Conservation (phyloP, 2,329 filamentous ascomycete species). For the Pyrenophora graminea region DNA sequence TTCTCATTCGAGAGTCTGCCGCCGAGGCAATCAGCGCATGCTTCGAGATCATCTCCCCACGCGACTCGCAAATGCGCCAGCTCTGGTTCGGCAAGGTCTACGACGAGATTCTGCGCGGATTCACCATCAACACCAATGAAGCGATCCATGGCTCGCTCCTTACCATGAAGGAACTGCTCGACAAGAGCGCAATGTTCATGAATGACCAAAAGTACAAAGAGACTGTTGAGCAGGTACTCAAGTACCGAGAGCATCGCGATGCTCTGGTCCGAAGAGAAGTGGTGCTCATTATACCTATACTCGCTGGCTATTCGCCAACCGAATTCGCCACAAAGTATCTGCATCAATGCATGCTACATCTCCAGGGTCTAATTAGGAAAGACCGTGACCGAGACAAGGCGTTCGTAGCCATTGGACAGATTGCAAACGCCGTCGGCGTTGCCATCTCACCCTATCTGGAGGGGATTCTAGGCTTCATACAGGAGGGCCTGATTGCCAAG, state of each 20-base stretch:
- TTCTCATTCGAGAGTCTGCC: slow-evolving; percentile 88
- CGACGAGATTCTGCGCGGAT: slow-evolving; percentile 77
- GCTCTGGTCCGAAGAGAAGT: slow-evolving; percentile 85
- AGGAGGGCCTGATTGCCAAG: slow-evolving; percentile 84
- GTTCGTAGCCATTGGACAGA: slow-evolving; percentile 93
- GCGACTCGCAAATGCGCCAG: slow-evolving; percentile 85
- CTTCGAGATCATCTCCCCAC: slow-evolving; percentile 91
- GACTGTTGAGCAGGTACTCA: slow-evolving; percentile 88
- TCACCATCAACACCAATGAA: slow-evolving; percentile 78
- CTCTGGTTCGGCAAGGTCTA: slow-evolving; percentile 91
- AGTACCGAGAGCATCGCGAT: slow-evolving; percentile 91
- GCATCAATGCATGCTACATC: slow-evolving; percentile 95
- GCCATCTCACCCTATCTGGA: slow-evolving; percentile 95
- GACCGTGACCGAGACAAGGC: slow-evolving; percentile 89
- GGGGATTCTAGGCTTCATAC: slow-evolving; percentile 88
- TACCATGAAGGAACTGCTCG: slow-evolving; percentile 87
- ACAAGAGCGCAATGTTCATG: slow-evolving; percentile 99
- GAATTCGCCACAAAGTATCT: slow-evolving; percentile 88
- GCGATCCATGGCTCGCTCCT: slow-evolving; percentile 92
- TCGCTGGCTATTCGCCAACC: slow-evolving; percentile 88
- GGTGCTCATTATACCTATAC: slow-evolving; percentile 85
- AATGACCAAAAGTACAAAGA: slow-evolving; percentile 84
- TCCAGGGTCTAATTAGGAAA: slow-evolving; percentile 91
- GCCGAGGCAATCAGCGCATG: slow-evolving; percentile 93
- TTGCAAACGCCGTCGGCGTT: slow-evolving; percentile 94